These are phyloP conservation scores for Biancaea sappan DNA, from an alignment of 306 rosid species.

Conservation along the genomic window DNA sequence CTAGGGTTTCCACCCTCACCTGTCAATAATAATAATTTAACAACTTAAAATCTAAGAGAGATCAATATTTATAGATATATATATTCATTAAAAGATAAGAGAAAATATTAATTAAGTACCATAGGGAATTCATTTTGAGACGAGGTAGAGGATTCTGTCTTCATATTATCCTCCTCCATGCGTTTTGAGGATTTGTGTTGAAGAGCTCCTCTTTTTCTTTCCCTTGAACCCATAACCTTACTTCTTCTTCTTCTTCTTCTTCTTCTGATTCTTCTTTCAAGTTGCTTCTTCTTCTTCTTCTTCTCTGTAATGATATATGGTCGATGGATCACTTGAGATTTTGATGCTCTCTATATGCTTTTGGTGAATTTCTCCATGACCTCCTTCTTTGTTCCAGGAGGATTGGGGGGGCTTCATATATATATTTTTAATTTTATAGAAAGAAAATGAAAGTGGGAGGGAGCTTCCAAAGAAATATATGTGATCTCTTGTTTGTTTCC, in stretches of 20 bases:
- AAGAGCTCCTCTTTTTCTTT: background rate
- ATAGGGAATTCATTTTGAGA: conserved; percentile 43
- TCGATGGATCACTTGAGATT: no score
- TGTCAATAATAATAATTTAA: conserved; percentile 38
- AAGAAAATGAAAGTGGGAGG: conserved; percentile 26
- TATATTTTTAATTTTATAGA: conserved; percentile 29
- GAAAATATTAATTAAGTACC: conserved; percentile 35
- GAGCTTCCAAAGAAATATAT: conserved; percentile 32
- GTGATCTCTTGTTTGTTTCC: conserved; percentile 40
- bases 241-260: conserved; percentile 18
- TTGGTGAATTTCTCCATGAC: no score
- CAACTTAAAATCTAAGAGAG: background rate
- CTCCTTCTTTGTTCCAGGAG: background rate
- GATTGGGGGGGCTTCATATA: conserved; percentile 11
- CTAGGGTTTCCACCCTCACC: conserved; percentile 75
- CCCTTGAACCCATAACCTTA: conserved; percentile 43
- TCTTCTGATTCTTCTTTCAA: background rate
- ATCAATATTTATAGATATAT: no score
- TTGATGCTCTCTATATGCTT: no score
- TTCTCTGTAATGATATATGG: no score
- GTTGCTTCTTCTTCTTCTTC: background rate
- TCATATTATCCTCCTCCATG: conserved; percentile 62
- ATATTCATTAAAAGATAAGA: background rate
- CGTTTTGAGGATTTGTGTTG: conserved; percentile 53
- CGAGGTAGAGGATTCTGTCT: conserved; percentile 41